Base-by-base conservation (phyloP, 345 rosid genomes). In the Noccaea bulbosa region DNA sequence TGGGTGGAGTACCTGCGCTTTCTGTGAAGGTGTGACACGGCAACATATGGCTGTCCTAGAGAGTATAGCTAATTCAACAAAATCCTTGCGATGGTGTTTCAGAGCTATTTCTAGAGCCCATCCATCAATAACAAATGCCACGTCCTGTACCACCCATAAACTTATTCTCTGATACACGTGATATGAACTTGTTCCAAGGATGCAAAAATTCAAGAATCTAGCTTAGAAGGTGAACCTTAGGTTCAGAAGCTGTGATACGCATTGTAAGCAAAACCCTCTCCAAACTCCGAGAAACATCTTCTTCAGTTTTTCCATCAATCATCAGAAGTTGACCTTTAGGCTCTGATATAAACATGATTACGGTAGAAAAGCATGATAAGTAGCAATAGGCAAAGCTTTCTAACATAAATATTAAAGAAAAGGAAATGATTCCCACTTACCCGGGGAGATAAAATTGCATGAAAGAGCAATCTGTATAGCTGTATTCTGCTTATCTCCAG, bases 401-500 rank as follows among this genome's bases (percentile, higher is more conserved):
- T 45, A 46, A 49, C 54, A 24, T 4, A 43, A 57, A 58, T 8
- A 45, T 43, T 37, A 67, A 47, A 44, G 12, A 64, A 46, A 49
- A 52, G 7, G 38, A 60, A 69, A 72, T 30, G 27, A 57, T 47
- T 51, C 67, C 68, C 67, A 71, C 70, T 34, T 71, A 91, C 98
- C 98, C 41, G 99, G 99, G 52, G 99, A 94, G 75, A 94, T 83
- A 73, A 94, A 91, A 81, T 89, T 91, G 87, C 98, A 94, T 37
- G 97, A 91, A 79, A 89, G 95, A 69, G 98, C 99, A 77, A 94
- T 94, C 84, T 94, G 99, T 64, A 94, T 86, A 58, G 99, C 99
- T 30, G 99, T 94, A 74, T 83, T 86, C 83, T 89, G 99, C 86
- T 89, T 89, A 79, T 94, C 98, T 56, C 99, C 99, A 0, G 99